phyloP scores from a whole-genome alignment of 306 rosid species.

The Ziziphus jujuba region DNA sequence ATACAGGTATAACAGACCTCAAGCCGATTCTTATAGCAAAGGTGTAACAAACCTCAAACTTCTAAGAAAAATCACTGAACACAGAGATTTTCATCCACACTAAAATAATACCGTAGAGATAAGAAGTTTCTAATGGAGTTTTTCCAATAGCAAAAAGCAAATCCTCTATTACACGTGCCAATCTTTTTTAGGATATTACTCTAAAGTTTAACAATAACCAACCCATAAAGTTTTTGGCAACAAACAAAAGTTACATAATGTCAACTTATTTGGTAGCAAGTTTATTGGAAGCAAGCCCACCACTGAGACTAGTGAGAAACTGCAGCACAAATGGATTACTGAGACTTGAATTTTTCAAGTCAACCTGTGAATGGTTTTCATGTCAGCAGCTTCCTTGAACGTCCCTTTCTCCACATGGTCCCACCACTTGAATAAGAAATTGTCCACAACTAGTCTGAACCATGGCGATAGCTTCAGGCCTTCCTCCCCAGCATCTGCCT shows the following conservation, averaged over 20 bases:
- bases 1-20: no score
- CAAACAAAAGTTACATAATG: not conserved
- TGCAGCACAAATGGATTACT: not conserved
- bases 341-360: constrained; percentile 26
- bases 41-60: no score
- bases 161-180: no score
- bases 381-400: constrained; percentile 69
- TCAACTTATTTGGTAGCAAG: constrained; percentile 12
- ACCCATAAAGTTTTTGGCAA: not conserved
- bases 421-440: constrained; percentile 98
- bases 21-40: no score
- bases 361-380: constrained; percentile 90
- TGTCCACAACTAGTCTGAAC: constrained; percentile 97
- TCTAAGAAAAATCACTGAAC: no score
- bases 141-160: no score
- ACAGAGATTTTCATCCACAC: no score
- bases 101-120: no score
- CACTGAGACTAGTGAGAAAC: not conserved
- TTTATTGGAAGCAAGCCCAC: constrained; percentile 36
- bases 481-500: constrained; percentile 87
- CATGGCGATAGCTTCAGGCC: constrained; percentile 98
- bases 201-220: not conserved
- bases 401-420: constrained; percentile 79
- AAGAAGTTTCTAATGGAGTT: no score
- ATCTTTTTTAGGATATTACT: no score